These are phyloP conservation scores for Parasitella parasitica DNA, from an alignment of 371 early-diverging fungal species.

Conservation along the genomic window DNA sequence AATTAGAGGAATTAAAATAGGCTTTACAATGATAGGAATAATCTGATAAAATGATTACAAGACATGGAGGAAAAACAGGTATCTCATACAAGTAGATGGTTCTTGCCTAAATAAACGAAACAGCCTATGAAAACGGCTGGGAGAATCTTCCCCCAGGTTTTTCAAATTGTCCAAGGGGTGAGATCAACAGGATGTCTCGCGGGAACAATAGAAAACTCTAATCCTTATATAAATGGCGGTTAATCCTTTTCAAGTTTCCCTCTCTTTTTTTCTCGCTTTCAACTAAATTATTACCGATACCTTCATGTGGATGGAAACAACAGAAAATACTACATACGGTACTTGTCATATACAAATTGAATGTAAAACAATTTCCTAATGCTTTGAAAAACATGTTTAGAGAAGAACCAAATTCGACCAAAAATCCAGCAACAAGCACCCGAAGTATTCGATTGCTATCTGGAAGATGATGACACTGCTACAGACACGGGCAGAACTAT, in stretches of 20 bases:
- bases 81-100: too few relatives aligned
- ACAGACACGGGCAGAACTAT: constrained; percentile 27
- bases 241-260: neutral
- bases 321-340: constrained; percentile 5
- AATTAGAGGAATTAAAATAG: too few relatives aligned
- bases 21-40: too few relatives aligned
- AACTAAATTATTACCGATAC: too few relatives aligned
- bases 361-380: too few relatives aligned
- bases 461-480: constrained; percentile 31
- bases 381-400: too few relatives aligned
- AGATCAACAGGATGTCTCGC: neutral
- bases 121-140: neutral
- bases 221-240: neutral
- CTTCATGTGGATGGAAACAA: constrained; percentile 2
- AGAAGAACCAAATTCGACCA: neutral
- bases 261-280: neutral
- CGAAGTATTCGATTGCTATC: constrained; percentile 2
- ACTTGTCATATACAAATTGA: neutral
- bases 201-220: neutral
- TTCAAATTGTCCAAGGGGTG: neutral
- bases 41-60: too few relatives aligned
- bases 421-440: neutral
- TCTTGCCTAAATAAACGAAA: too few relatives aligned
- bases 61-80: too few relatives aligned
- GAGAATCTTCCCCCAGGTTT: neutral